Evolutionary conservation across 1,284 basidiomycete genomes (phyloP).

Genomic region (Anthracocystis walkeri): DNA sequence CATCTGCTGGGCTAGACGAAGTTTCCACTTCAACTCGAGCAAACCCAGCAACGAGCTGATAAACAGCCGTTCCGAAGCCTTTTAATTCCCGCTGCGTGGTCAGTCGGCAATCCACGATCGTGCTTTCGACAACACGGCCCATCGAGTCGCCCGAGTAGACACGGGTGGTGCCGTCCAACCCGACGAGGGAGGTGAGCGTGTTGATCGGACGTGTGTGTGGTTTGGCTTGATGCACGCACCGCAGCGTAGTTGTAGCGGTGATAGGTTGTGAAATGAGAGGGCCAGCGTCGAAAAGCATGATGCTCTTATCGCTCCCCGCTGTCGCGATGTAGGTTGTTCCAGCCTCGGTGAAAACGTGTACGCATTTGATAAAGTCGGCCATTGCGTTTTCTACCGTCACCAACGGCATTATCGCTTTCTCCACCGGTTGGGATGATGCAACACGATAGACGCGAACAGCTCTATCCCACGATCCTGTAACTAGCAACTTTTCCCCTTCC

Average conservation of each 20-base stretch:
- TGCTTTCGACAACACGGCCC: conserved; percentile 43
- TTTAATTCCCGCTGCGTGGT: conserved; percentile 31
- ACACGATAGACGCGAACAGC: conserved; percentile 28
- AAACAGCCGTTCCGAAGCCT: conserved; percentile 39
- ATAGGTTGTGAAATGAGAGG: conserved; percentile 2
- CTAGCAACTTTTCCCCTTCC: conserved; percentile 15
- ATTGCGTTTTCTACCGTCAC: conserved; percentile 22
- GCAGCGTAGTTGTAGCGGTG: not conserved
- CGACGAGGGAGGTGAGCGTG: conserved; percentile 12
- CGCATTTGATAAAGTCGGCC: conserved; percentile 51
- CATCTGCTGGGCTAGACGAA: not conserved
- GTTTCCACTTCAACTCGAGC: conserved; percentile 18
- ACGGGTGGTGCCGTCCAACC: conserved; percentile 4
- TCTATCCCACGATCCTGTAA: conserved; percentile 48
- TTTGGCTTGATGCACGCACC: conserved; percentile 19
- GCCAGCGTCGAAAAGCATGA: conserved; percentile 30
- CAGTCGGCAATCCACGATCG: conserved; percentile 14
- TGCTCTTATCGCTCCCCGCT: conserved; percentile 46
- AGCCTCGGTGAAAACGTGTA: conserved; percentile 19
- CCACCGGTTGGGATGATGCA: too few relatives aligned
- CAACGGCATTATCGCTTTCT: too few relatives aligned
- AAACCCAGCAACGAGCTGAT: conserved; percentile 28
- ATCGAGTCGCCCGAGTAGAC: conserved; percentile 53
- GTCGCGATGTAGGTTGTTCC: conserved; percentile 22
- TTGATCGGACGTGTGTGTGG: conserved; percentile 50